Evolutionary conservation across 306 rosid genomes (phyloP), one percentile per base, ranked within the genome.

Genomic region (Rubus parviflorus): DNA sequence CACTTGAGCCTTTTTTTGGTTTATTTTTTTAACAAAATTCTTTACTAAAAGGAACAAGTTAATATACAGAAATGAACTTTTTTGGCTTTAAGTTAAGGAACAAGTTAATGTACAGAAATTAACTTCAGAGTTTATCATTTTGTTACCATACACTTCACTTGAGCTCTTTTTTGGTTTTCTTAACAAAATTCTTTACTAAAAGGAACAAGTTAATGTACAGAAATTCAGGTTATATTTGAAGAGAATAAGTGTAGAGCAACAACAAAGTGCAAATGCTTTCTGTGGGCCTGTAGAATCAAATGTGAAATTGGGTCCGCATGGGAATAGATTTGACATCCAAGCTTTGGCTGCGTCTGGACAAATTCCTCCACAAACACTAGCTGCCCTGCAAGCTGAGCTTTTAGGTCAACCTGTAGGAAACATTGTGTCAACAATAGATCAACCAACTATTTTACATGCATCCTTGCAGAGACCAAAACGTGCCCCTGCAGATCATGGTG

Each of bases 321-420:
- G 88, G 14, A 65, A 65, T 62, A 70, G 79, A 73, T 83, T 81
- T 75, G 86, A 81, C 76, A 68, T 88, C 35, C 90, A 86, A 75
- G 82, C 94, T 23, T 70, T 90, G 83, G 91, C 94, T 77, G 85
- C 90, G 54, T 78, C 92, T 68, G 92, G 91, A 51, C 93, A 90
- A 82, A 87, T 89, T 75, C 85, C 97, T 48, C 89, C 92, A 16
- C 90, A 93, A 82, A 87, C 97, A 53, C 86, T 90, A 13, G 90
- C 97, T 8, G 86, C 79, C 60, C 74, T 86, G 84, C 97, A 90
- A 72, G 97, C 92, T 57, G 96, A 90, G 84, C 88, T 86, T 79
- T 83, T 88, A 40, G 96, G 96, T 73, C 83, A 45, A 72, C 93
- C 95, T 37, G 63, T 77, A 1, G 83, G 85, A 57, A 83, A 80